Conservation (phyloP, 495 filamentous ascomycete genomes). For the Bryoglossum gracile region DNA sequence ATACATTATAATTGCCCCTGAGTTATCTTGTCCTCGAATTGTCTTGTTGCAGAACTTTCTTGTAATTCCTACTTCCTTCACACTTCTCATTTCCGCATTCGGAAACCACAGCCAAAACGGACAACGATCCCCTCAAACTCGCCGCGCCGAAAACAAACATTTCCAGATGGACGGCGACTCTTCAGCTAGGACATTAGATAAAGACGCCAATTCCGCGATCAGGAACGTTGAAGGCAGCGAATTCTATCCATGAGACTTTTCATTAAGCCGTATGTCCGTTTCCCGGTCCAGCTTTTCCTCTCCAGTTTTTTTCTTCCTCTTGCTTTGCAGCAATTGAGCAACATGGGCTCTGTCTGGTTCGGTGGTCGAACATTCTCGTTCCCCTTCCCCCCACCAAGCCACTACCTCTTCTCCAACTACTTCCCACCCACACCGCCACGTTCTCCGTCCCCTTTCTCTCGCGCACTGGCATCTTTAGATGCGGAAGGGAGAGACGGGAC, state of each 20-base stretch:
- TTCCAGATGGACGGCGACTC: constrained; percentile 13
- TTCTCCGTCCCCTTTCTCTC: not conserved
- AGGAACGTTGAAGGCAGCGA: constrained; percentile 1
- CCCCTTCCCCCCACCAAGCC: not conserved
- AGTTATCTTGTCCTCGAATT: no score
- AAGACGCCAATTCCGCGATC: not conserved
- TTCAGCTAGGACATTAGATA: not conserved
- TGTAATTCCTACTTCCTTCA: no score
- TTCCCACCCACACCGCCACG: not conserved
- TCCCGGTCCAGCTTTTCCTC: not conserved
- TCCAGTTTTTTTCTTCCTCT: not conserved
- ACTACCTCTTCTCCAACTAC: not conserved
- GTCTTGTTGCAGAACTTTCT: no score
- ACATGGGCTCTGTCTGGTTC: no score
- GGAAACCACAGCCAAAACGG: no score
- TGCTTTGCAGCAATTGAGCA: not conserved
- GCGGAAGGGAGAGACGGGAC: no score
- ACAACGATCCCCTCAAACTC: no score
- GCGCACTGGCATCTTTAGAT: no score
- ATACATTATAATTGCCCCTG: no score
- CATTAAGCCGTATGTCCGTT: not conserved
- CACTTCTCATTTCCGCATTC: no score
- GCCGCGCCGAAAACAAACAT: constrained; percentile 1
- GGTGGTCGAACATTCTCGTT: no score
- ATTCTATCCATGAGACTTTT: not conserved